These are phyloP conservation scores for Phoma sp. DNA, from an alignment of 2,329 filamentous ascomycete species.

Conservation along the genomic window DNA sequence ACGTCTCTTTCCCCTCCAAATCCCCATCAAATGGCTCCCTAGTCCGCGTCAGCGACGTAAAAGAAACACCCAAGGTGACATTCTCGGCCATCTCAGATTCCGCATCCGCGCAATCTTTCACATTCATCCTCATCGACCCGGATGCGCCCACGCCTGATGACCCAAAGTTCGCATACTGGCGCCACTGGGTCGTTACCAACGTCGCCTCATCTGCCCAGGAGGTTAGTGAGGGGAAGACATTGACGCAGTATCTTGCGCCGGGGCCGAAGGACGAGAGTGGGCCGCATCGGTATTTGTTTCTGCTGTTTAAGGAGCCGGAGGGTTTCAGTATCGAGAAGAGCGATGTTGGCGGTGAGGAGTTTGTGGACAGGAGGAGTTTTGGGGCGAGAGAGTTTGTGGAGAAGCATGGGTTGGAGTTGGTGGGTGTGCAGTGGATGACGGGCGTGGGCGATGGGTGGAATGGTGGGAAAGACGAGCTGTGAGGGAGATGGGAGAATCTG, in stretches of 20 bases:
- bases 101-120: constrained; percentile 45
- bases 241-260: constrained; percentile 44
- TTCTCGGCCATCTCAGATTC: constrained; percentile 39
- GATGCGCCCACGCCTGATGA: constrained; percentile 64
- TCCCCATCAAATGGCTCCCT: constrained; percentile 35
- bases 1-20: constrained; percentile 43
- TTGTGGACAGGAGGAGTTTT: constrained; percentile 45
- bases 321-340: constrained; percentile 28
- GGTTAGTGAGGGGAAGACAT: constrained; percentile 23
- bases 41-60: constrained; percentile 46
- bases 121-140: constrained; percentile 61
- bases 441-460: constrained; percentile 48
- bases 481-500: not conserved
- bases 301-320: constrained; percentile 40
- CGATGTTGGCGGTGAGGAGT: constrained; percentile 47
- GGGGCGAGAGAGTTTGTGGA: constrained; percentile 31
- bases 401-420: constrained; percentile 39
- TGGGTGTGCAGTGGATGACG: constrained; percentile 47
- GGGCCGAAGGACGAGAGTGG: constrained; percentile 46
- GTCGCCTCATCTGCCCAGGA: constrained; percentile 16
- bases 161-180: constrained; percentile 63
- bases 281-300: constrained; percentile 46
- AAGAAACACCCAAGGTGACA: constrained; percentile 23
- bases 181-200: constrained; percentile 59
- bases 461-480: constrained; percentile 12